Evolutionary conservation across 1,284 basidiomycete genomes (phyloP).

Genomic region (Rhodotorula sp.): DNA sequence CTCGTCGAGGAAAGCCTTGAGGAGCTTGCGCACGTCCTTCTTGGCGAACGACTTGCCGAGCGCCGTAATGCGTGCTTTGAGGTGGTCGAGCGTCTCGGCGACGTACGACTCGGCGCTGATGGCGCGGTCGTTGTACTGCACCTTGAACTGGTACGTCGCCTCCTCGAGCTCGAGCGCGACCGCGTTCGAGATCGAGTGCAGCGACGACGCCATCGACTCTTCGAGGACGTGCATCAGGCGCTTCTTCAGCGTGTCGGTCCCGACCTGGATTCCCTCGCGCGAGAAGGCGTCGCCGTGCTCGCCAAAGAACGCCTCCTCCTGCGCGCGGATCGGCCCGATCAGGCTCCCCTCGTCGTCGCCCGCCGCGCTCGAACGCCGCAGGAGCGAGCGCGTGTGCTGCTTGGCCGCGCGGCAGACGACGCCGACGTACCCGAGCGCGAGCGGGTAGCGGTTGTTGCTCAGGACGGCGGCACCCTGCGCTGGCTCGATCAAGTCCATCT

Average conservation of each 20-base stretch:
- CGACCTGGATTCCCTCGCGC: slow-evolving; percentile 70
- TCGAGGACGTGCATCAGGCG: slow-evolving; percentile 96
- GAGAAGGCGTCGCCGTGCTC: slow-evolving; percentile 67
- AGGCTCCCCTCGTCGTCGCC: slow-evolving; percentile 51
- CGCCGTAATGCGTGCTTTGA: slow-evolving; percentile 89
- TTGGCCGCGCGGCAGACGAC: slow-evolving; percentile 81
- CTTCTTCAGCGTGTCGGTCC: slow-evolving; percentile 82
- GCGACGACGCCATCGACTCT: slow-evolving; percentile 91
- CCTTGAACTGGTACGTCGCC: slow-evolving; percentile 97
- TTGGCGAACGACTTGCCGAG: slow-evolving; percentile 83
- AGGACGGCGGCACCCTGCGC: slow-evolving; percentile 80
- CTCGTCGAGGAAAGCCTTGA: slow-evolving; percentile 91
- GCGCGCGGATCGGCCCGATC: slow-evolving; percentile 62
- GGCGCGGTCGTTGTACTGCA: slow-evolving; percentile 96
- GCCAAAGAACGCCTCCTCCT: slow-evolving; percentile 80
- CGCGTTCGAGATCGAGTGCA: slow-evolving; percentile 93
- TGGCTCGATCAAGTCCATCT: slow-evolving; percentile 94
- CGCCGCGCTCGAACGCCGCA: background rate
- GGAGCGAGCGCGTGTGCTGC: slow-evolving; percentile 44
- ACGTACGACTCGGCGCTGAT: slow-evolving; percentile 96
- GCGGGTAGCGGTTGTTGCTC: slow-evolving; percentile 89
- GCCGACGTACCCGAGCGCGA: slow-evolving; percentile 94
- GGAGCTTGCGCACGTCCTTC: slow-evolving; percentile 79
- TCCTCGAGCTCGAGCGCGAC: slow-evolving; percentile 97
- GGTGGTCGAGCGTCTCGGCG: slow-evolving; percentile 89